Evolutionary conservation across 2,329 filamentous ascomycete species (phyloP), one percentile per base, ranked within the genome.

Genomic region (Metarhizium robertsii): DNA sequence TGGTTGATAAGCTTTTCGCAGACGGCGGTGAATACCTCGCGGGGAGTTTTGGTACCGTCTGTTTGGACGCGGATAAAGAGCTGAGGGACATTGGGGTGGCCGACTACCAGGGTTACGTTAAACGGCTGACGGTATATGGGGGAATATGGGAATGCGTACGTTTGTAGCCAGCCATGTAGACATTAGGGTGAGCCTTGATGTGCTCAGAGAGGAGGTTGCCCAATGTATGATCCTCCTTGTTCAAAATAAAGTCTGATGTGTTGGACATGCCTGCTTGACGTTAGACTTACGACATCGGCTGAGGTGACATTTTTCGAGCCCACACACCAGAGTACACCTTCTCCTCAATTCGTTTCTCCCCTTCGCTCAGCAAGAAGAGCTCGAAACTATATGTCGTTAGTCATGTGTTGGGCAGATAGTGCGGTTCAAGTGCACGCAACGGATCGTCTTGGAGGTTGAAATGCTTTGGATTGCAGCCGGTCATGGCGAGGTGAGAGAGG

Each of bases 221-320:
- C 30, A 99, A 82, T 1, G 92, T 96, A 74, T 96, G 92, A 65
- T 99, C 94, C 71, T 99, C 94, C 72, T 96, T 97, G 73, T 90
- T 90, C 73, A 99, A 85, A 57, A 90, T 85, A 75, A 99, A 99
- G 72, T 96, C 88, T 10, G 90, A 88, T n/a, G 89, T 91, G 69
- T 96, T 95, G 25, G 92, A 90, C 69, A 95, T 91, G 67, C 90
- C 91, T 10, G 36, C 38, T 16, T 36, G 4, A 6, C 38, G 18
- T 57, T 30, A 54, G 18, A 6, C 20, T 14, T 14, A 14, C 2
- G 10, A 40, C 30, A 34, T 29, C 14, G 16, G 7, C 18, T 42
- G 11, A 11, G 49, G 13, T 29, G 1, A 29, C 25, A 30, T 6
- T 11, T 11, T 40, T 11, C 1, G 18, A 14, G 6, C 3, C 4